phyloP scores from a whole-genome alignment of 2,329 filamentous ascomycete species.

The Claviceps sp. region DNA sequence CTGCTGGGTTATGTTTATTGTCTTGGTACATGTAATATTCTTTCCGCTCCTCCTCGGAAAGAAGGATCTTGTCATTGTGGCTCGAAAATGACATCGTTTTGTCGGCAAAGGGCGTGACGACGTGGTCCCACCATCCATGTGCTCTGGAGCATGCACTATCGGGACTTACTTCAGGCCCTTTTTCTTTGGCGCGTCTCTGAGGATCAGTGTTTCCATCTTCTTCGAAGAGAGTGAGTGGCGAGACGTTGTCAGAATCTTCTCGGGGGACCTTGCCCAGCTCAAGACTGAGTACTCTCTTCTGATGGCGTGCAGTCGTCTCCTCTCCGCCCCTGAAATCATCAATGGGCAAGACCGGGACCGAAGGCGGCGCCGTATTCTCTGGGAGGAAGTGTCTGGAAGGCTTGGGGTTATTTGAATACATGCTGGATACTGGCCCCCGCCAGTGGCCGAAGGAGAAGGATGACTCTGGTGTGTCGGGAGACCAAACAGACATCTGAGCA shows the following conservation, averaged over 20 bases:
- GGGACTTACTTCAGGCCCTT: constrained; percentile 23
- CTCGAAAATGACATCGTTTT: constrained; percentile 30
- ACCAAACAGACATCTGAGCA: constrained; percentile 38
- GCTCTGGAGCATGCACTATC: constrained; percentile 44
- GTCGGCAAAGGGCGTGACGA: constrained; percentile 54
- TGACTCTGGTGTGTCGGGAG: constrained; percentile 45
- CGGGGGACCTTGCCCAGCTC: constrained; percentile 18
- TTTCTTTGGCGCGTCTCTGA: constrained; percentile 25
- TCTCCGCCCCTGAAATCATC: constrained; percentile 17
- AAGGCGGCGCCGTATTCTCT: constrained; percentile 44
- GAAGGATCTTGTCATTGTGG: constrained; percentile 20
- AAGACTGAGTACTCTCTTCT: constrained; percentile 23
- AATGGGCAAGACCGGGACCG: constrained; percentile 45
- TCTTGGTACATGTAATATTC: constrained; percentile 24
- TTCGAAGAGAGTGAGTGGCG: constrained; percentile 55
- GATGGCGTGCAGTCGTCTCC: constrained; percentile 16
- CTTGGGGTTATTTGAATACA: constrained; percentile 45
- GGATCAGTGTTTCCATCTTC: constrained; percentile 43
- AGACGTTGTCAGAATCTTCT: constrained; percentile 37
- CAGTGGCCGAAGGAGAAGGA: constrained; percentile 25
- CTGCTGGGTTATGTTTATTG: constrained; percentile 9
- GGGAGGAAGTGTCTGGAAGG: constrained; percentile 14
- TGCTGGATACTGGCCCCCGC: constrained; percentile 37
- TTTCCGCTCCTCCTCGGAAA: constrained; percentile 18
- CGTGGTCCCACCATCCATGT: constrained; percentile 66